phyloP scores from a whole-genome alignment of 805 yeast species.

The Hanseniaspora hatyaiensis region DNA sequence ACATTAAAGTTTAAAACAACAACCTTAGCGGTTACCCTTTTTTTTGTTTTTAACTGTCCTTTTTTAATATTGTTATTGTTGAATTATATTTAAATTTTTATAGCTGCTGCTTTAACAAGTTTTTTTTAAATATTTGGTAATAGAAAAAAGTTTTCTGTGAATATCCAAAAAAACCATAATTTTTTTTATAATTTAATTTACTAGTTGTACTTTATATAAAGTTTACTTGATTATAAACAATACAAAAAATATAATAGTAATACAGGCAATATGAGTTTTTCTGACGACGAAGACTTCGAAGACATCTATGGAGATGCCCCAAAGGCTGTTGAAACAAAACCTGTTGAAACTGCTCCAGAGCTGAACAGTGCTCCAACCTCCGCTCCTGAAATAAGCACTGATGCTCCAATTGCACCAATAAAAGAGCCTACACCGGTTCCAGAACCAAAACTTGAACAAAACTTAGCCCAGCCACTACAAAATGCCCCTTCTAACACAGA shows the following conservation, averaged over 20 bases:
- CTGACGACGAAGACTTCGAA: constrained; percentile 91
- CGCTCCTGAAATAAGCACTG: not conserved
- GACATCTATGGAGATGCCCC: constrained; percentile 54
- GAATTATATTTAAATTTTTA: no score
- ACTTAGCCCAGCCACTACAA: no score
- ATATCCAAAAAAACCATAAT: no score
- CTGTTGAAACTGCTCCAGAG: constrained; percentile 4
- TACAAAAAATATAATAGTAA: not conserved
- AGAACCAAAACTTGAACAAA: constrained; percentile 21
- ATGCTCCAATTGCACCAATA: constrained; percentile 21
- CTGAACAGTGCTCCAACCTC: no score
- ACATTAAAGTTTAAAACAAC: no score
- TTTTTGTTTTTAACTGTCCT: no score
- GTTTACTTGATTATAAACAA: not conserved
- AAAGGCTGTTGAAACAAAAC: constrained; percentile 21
- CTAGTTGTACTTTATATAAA: no score
- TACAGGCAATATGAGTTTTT: constrained; percentile 39
- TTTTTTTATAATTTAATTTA: no score
- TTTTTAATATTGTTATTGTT: no score
- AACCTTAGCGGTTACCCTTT: no score
- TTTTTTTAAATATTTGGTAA: not conserved
- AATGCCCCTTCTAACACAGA: no score
- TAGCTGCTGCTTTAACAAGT: not conserved
- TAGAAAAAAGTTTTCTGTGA: no score
- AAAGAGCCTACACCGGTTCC: constrained; percentile 20